A percentile compares a stretch with the other conserved stretches of the same genome.
phyloP scores from a whole-genome alignment of 2,329 filamentous ascomycete genomes.

The Neonectria sp. region DNA sequence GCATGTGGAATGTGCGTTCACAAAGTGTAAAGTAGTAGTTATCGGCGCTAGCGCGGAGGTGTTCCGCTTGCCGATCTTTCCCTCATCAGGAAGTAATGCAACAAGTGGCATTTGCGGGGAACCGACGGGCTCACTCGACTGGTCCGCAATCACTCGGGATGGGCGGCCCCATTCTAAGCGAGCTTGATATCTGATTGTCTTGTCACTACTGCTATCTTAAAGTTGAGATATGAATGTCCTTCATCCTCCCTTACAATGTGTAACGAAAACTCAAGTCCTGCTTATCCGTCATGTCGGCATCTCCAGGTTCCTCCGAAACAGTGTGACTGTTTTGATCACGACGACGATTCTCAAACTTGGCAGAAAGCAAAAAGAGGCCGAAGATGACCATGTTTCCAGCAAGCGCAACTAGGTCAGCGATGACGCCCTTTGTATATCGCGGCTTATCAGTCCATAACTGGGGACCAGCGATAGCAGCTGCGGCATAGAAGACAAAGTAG shows the following conservation, averaged over 20 bases:
- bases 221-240: not conserved
- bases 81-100: not conserved
- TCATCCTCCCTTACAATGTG: conserved; percentile 1
- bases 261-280: conserved; percentile 15
- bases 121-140: not conserved
- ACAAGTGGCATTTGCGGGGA: not conserved
- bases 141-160: not conserved
- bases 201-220: not conserved
- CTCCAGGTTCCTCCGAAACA: not conserved
- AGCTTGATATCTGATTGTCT: not conserved
- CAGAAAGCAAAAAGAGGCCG: conserved; percentile 4
- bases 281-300: conserved; percentile 18
- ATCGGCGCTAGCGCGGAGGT: not conserved
- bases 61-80: not conserved
- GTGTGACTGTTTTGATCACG: not conserved
- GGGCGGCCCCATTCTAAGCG: not conserved
- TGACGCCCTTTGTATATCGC: conserved; percentile 22
- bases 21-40: not conserved
- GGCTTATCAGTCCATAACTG: conserved; percentile 21
- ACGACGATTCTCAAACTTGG: conserved; percentile 1
- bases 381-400: not conserved
- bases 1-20: not conserved
- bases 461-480: conserved; percentile 7
- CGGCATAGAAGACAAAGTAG: conserved; percentile 20
- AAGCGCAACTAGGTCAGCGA: conserved; percentile 16